Percentiles rank a stretch among this genome's conserved stretches.
phyloP scores from a whole-genome alignment of 78 protist species.

The Pigoraptor vietnamica region DNA sequence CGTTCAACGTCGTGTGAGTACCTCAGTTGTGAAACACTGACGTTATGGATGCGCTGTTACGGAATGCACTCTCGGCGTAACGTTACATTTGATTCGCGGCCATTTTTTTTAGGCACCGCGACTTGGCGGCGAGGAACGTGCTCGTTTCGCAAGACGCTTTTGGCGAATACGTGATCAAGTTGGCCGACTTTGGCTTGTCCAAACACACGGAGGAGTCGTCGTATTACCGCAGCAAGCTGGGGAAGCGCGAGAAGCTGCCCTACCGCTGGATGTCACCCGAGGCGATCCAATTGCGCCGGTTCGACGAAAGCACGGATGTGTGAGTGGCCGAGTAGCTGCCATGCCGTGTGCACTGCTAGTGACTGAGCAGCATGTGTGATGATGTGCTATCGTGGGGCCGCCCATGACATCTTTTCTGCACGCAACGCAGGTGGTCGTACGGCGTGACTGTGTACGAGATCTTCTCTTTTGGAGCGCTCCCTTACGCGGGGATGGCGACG shows the following conservation, averaged over 20 bases:
- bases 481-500: background rate
- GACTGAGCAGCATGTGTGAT: no score
- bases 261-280: background rate
- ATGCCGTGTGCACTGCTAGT: no score
- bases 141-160: background rate
- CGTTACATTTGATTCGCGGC: background rate
- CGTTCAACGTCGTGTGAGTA: background rate
- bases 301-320: no score
- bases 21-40: no score
- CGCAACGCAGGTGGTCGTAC: background rate
- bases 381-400: no score
- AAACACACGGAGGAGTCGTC: background rate
- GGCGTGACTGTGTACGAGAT: background rate
- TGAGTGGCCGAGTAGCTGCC: no score
- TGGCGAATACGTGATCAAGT: background rate
- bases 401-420: no score
- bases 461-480: background rate
- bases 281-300: background rate
- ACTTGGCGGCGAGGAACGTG: background rate
- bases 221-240: background rate
- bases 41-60: no score
- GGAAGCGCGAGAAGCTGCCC: background rate
- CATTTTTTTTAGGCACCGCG: background rate
- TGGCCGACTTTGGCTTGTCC: background rate
- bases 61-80: no score